phyloP scores from a whole-genome alignment of 495 filamentous ascomycete genomes.

The Tuber calosporum region DNA sequence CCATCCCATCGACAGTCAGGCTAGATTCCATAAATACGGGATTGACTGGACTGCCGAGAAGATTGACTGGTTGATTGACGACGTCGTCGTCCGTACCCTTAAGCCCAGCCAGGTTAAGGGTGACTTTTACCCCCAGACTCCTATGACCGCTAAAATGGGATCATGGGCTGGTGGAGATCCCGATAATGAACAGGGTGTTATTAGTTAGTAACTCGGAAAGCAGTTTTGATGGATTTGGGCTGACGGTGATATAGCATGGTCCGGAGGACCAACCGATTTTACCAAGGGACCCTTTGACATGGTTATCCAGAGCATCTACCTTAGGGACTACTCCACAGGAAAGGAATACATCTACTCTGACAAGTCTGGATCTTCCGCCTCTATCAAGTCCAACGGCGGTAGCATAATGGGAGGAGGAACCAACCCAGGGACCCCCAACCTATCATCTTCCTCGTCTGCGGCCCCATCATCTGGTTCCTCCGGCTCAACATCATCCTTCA shows the following conservation, averaged over 20 bases:
- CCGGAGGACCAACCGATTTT: constrained; percentile 74
- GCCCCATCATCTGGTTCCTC: constrained; percentile 48
- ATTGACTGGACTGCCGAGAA: constrained; percentile 74
- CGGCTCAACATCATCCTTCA: constrained; percentile 52
- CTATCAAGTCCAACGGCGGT: constrained; percentile 70
- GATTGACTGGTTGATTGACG: constrained; percentile 77
- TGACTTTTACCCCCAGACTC: constrained; percentile 79
- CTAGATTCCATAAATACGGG: constrained; percentile 75
- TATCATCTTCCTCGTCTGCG: constrained; percentile 44
- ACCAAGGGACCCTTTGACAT: constrained; percentile 74
- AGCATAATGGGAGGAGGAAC: constrained; percentile 50
- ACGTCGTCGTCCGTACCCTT: constrained; percentile 61
- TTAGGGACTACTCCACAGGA: constrained; percentile 88
- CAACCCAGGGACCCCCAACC: constrained; percentile 32
- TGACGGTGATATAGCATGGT: constrained; percentile 56
- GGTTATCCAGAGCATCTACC: constrained; percentile 65
- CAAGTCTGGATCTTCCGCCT: constrained; percentile 65
- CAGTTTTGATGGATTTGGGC: constrained; percentile 6
- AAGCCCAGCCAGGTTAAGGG: constrained; percentile 53
- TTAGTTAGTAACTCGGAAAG: constrained; percentile 49
- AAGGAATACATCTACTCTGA: constrained; percentile 72
- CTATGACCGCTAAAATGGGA: constrained; percentile 79
- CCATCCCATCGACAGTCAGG: constrained; percentile 57
- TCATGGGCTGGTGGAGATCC: constrained; percentile 81
- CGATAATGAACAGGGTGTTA: constrained; percentile 63